Evolutionary conservation across 129 eudicot species (phyloP).

Genomic region (Flaveria ramosissima): DNA sequence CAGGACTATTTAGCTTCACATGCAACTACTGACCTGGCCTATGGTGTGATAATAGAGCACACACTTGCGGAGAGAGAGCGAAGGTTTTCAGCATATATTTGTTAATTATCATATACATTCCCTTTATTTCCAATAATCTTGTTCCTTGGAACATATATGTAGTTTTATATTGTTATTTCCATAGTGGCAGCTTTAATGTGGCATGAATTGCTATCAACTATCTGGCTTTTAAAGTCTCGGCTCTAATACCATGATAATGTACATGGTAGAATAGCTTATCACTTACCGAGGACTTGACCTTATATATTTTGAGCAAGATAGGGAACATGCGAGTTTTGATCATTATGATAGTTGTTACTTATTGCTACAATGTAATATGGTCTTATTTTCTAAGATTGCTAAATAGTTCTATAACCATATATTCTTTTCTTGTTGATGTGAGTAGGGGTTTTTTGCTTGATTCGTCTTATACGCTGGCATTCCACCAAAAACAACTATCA

Average conservation of each 20-base stretch:
- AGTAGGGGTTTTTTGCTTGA: slow-evolving; percentile 12
- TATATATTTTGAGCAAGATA: slow-evolving; percentile 8
- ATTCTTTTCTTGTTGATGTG: slow-evolving; percentile 3
- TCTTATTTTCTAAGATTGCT: not conserved
- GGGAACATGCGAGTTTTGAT: not conserved
- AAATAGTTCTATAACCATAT: not conserved
- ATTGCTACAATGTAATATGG: slow-evolving; percentile 4
- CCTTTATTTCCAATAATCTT: not conserved
- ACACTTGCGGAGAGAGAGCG: slow-evolving; percentile 98
- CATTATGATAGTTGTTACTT: not conserved
- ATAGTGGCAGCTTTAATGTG: slow-evolving; percentile 2
- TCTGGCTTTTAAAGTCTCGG: slow-evolving; percentile 1
- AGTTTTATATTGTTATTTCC: not conserved
- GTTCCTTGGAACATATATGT: not conserved
- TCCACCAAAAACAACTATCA: slow-evolving; percentile 6
- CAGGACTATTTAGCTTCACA: slow-evolving; percentile 92
- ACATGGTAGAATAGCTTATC: slow-evolving; percentile 18
- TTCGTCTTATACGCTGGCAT: not conserved
- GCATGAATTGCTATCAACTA: slow-evolving; percentile 13
- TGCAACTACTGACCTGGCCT: slow-evolving; percentile 85
- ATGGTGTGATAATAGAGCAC: slow-evolving; percentile 88
- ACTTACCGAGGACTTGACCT: not conserved
- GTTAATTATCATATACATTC: slow-evolving; percentile 9
- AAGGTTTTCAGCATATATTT: slow-evolving; percentile 55
- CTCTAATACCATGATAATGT: slow-evolving; percentile 12